Evolutionary conservation across 257 asterid genomes (phyloP), one percentile per base, ranked within the genome.

Genomic region (Nicotiana paniculata): DNA sequence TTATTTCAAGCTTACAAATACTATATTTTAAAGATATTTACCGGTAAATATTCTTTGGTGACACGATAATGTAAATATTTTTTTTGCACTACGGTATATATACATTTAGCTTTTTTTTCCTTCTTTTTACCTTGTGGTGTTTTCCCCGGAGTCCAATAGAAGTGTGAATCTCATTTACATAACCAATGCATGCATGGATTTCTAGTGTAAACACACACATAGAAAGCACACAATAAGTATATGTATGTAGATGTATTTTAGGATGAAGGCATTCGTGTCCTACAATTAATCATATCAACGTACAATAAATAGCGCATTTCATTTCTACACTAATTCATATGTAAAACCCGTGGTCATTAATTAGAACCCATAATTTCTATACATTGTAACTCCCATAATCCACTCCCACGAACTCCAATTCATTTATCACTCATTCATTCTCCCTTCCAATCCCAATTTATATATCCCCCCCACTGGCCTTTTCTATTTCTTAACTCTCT

Each of bases 351-450:
- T 70, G 35, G 33, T 13, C 82, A 74, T 86, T 87, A 88, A 86
- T 81, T 90, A 81, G 57, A 86, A 74, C 83, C 91, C 90, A 72
- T 85, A 82, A 88, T 89, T 53, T 85, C 79, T 77, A 85, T 83
- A 81, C 85, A 39, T 62, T 88, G 94, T 94, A 94, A 93, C 98
- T 87, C 93, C 96, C 93, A 86, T 79, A 86, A 87, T 85, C 92
- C 84, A 90, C 86, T 86, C 18, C 87, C 97, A 92, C 94, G 82
- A 86, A 90, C 91, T 90, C 83, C 87, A 64, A 78, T 84, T 75
- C 87, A 80, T 82, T 62, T 39, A 39, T 79, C 69, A 43, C 75
- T 18, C 48, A 77, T 55, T 77, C 17, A 77, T 81, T 28, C 37
- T 62, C 83, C 13, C 65, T 37, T 37, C 66, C 78, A 76, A 67